A percentile compares a stretch with the other conserved stretches of the same genome.
phyloP scores from a whole-genome alignment of 805 yeast genomes.

The Cyberlindnera amylophila region DNA sequence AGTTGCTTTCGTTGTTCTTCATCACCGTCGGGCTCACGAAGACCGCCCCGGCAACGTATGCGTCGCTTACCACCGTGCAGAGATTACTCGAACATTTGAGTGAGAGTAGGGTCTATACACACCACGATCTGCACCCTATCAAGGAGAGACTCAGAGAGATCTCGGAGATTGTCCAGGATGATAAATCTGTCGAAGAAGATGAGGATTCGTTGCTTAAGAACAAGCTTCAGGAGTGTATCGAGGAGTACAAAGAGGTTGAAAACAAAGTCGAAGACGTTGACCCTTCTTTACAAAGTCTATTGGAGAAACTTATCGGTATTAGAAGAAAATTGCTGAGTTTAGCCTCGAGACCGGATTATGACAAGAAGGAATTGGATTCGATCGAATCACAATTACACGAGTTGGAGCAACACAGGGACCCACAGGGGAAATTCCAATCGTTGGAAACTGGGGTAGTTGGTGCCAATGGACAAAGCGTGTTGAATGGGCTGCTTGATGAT shows the following conservation, averaged over 20 bases:
- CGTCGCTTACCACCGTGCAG: slow-evolving; percentile 82
- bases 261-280: slow-evolving; percentile 51
- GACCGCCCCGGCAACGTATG: slow-evolving; percentile 91
- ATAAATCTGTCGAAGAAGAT: slow-evolving; percentile 35
- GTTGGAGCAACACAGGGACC: slow-evolving; percentile 48
- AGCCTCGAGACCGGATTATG: slow-evolving; percentile 37
- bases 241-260: slow-evolving; percentile 54
- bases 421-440: slow-evolving; percentile 50
- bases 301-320: slow-evolving; percentile 58
- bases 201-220: slow-evolving; percentile 58
- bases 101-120: slow-evolving; percentile 79
- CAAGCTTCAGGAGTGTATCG: slow-evolving; percentile 61
- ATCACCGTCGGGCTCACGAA: slow-evolving; percentile 89
- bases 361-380: slow-evolving; percentile 30
- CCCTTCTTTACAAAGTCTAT: slow-evolving; percentile 43
- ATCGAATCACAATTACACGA: slow-evolving; percentile 37
- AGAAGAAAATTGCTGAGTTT: slow-evolving; percentile 58
- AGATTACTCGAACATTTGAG: slow-evolving; percentile 77
- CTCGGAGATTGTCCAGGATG: slow-evolving; percentile 45
- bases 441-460: slow-evolving; percentile 32
- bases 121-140: slow-evolving; percentile 78
- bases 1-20: slow-evolving; percentile 78
- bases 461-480: slow-evolving; percentile 42
- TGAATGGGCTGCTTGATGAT: slow-evolving; percentile 78
- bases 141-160: slow-evolving; percentile 70